Percentiles rank a stretch among this genome's conserved stretches.
These are phyloP conservation scores for Oryza brachyantha DNA, from an alignment of 176 grass and related monocot species.

Conservation along the genomic window DNA sequence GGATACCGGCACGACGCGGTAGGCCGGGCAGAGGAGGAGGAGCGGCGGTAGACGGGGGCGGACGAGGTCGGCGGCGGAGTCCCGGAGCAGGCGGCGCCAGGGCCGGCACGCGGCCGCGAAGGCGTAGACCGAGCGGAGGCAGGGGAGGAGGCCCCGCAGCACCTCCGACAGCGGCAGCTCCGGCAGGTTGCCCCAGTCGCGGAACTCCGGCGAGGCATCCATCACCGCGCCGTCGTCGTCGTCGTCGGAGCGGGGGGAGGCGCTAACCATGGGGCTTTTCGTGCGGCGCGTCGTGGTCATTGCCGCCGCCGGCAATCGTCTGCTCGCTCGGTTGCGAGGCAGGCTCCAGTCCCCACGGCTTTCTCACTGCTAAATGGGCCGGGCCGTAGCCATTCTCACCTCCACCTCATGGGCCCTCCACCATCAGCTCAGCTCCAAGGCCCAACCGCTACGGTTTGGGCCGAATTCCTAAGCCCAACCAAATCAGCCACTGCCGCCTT, in stretches of 20 bases:
- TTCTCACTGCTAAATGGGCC: not conserved
- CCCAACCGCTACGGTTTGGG: not conserved
- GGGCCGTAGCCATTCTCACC: not conserved
- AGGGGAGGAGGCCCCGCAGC: constrained; percentile 41
- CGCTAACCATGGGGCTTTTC: not conserved
- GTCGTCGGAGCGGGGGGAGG: not conserved
- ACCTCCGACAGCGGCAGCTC: constrained; percentile 40
- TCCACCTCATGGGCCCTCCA: not conserved
- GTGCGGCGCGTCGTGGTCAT: not conserved
- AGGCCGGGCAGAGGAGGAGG: not conserved
- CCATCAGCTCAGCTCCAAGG: not conserved
- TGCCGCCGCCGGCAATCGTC: not conserved
- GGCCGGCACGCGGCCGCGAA: constrained; percentile 32
- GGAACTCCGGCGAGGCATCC: not conserved
- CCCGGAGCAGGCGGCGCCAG: constrained; percentile 28
- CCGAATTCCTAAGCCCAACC: not conserved
- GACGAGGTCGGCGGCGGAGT: constrained; percentile 20
- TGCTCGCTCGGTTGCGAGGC: no score
- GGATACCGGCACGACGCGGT: not conserved
- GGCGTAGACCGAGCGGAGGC: constrained; percentile 33
- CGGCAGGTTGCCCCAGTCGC: constrained; percentile 31
- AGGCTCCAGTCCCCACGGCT: no score
- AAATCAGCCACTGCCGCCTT: no score
- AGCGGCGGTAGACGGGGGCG: constrained; percentile 22
- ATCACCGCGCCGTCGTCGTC: not conserved